phyloP scores from a whole-genome alignment of 2,329 filamentous ascomycete genomes.

The Xylaria sp. region DNA sequence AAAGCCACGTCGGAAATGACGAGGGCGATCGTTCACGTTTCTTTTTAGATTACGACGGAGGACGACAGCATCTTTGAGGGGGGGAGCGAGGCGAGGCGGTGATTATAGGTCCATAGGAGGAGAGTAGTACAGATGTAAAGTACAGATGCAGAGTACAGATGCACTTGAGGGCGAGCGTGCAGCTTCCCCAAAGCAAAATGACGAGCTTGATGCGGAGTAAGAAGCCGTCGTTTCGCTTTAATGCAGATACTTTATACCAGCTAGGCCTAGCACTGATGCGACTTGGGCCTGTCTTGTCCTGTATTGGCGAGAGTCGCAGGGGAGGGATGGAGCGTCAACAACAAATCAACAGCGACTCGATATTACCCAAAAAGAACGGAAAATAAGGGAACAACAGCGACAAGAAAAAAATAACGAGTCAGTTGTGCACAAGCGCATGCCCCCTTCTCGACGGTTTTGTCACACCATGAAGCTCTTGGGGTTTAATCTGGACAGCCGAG shows the following conservation, averaged over 20 bases:
- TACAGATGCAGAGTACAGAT: background rate
- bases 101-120: conserved; percentile 17
- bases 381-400: background rate
- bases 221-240: conserved; percentile 17
- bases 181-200: conserved; percentile 20
- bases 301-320: background rate
- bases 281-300: background rate
- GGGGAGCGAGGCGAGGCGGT: conserved; percentile 29
- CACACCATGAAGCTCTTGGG: conserved; percentile 6
- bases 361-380: background rate
- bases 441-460: background rate
- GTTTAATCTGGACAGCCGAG: conserved; percentile 29
- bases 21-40: conserved; percentile 9
- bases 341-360: background rate
- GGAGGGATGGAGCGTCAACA: conserved; percentile 16
- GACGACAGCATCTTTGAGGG: conserved; percentile 11
- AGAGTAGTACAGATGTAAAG: background rate
- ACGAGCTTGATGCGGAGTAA: conserved; percentile 31
- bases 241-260: conserved; percentile 23
- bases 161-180: background rate
- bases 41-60: conserved; percentile 20
- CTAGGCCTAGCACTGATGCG: conserved; percentile 13
- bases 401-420: background rate
- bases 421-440: background rate
- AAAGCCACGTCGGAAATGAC: conserved; percentile 20